Conservation (phyloP, 139 green algal species). For the Micractinium conductrix region DNA sequence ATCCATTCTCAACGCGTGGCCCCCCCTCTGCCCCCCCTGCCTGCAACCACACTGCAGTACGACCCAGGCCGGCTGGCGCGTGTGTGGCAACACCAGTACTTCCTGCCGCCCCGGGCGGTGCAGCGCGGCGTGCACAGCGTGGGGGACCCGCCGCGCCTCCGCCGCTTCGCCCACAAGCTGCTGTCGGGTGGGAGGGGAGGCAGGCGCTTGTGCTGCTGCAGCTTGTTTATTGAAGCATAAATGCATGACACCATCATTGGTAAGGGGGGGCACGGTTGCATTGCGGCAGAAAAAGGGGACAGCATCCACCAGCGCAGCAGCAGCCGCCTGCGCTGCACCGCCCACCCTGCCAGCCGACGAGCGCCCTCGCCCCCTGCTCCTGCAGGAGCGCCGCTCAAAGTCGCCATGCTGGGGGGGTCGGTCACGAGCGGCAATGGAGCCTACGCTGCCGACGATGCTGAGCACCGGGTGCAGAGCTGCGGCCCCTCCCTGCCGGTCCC, state of each 20-base stretch:
- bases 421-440: not conserved
- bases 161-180: slow-evolving; percentile 14
- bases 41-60: not conserved
- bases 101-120: not conserved
- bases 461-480: too few relatives aligned
- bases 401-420: not conserved
- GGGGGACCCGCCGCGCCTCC: not conserved
- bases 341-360: too few relatives aligned
- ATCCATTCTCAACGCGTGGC: too few relatives aligned
- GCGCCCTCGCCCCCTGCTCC: too few relatives aligned
- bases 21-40: not conserved
- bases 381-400: not conserved
- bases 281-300: too few relatives aligned
- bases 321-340: not conserved
- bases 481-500: too few relatives aligned
- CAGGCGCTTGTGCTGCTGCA: not conserved
- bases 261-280: too few relatives aligned
- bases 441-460: not conserved
- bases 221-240: too few relatives aligned
- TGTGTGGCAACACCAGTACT: not conserved
- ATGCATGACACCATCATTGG: too few relatives aligned
- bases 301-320: too few relatives aligned
- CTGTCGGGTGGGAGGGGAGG: not conserved
- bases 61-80: not conserved
- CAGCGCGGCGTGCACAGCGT: not conserved